Evolutionary conservation across 768 basidiomycete genomes (phyloP).

Genomic region (Boletus sp.): DNA sequence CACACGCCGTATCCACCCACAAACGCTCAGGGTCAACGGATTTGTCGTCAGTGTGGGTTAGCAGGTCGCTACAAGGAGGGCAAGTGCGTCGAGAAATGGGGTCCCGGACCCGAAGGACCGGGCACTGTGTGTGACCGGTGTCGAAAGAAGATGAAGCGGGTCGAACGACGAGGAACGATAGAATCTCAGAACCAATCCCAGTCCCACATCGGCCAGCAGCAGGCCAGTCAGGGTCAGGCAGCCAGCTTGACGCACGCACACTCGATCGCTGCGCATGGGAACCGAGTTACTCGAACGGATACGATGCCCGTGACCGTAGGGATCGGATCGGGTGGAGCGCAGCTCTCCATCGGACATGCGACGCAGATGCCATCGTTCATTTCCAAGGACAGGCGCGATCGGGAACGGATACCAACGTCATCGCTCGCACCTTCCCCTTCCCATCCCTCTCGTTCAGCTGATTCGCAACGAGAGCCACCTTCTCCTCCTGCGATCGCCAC

Average conservation of each 20-base stretch:
- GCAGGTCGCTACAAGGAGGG: slow-evolving; percentile 79
- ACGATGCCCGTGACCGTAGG: slow-evolving; percentile 32
- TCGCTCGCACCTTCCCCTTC: slow-evolving; percentile 21
- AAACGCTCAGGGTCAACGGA: slow-evolving; percentile 67
- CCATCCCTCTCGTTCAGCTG: slow-evolving; percentile 10
- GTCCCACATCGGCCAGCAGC: slow-evolving; percentile 15
- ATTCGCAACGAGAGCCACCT: slow-evolving; percentile 30
- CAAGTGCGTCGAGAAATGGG: slow-evolving; percentile 88
- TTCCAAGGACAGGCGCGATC: slow-evolving; percentile 27
- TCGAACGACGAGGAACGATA: slow-evolving; percentile 69
- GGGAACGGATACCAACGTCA: slow-evolving; percentile 27
- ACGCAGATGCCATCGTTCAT: slow-evolving; percentile 24
- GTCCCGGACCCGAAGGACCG: slow-evolving; percentile 79
- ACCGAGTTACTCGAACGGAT: slow-evolving; percentile 28
- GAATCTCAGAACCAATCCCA: slow-evolving; percentile 38
- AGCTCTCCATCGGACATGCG: slow-evolving; percentile 22
- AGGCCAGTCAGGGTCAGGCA: background rate
- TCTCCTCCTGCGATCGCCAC: slow-evolving; percentile 34
- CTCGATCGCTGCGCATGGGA: slow-evolving; percentile 20
- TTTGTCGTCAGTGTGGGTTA: slow-evolving; percentile 73
- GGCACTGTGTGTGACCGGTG: slow-evolving; percentile 86
- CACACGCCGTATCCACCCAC: slow-evolving; percentile 29
- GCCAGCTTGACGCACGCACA: slow-evolving; percentile 18
- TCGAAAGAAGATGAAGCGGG: slow-evolving; percentile 85
- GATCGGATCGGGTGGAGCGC: slow-evolving; percentile 26